Evolutionary conservation across 148 eudicot genomes (phyloP).

Genomic region (Fagopyrum tataricum): DNA sequence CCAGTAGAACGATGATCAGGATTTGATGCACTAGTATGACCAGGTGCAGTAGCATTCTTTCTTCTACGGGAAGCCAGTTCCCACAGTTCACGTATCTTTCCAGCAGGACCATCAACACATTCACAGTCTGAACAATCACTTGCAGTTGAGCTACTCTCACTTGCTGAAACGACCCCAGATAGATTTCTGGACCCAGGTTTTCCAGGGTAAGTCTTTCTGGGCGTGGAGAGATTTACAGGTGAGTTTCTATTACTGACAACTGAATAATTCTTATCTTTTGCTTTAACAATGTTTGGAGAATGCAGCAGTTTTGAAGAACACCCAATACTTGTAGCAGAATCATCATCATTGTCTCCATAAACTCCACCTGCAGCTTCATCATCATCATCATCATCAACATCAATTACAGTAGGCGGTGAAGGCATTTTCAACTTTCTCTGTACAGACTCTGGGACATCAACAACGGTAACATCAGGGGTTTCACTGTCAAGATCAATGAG

Average conservation of each 20-base stretch:
- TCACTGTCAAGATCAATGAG: conserved; percentile 77
- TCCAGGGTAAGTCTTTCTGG: conserved; percentile 72
- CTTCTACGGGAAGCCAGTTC: conserved; percentile 51
- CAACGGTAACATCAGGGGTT: conserved; percentile 39
- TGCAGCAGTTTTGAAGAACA: conserved; percentile 30
- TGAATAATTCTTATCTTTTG: background rate
- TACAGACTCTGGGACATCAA: conserved; percentile 59
- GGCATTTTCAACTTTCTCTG: conserved; percentile 28
- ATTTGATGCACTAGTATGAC: conserved; percentile 4
- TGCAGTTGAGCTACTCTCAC: conserved; percentile 40
- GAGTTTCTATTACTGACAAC: background rate
- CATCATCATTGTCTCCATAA: conserved; percentile 14
- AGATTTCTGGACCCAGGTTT: conserved; percentile 31
- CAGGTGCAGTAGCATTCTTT: conserved; percentile 9
- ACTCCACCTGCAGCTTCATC: conserved; percentile 30
- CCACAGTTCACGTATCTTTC: conserved; percentile 52
- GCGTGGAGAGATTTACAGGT: conserved; percentile 23
- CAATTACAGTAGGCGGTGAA: conserved; percentile 34
- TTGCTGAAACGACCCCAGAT: conserved; percentile 43
- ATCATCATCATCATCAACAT: conserved; percentile 42
- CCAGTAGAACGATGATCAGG: conserved; percentile 17
- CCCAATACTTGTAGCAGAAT: conserved; percentile 26
- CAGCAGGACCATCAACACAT: conserved; percentile 55
- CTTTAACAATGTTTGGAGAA: conserved; percentile 10
- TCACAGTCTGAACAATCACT: conserved; percentile 61